Percentiles rank a stretch among this genome's conserved stretches.
phyloP scores from a whole-genome alignment of 129 eudicot species.

The Helichrysum umbraculigerum region DNA sequence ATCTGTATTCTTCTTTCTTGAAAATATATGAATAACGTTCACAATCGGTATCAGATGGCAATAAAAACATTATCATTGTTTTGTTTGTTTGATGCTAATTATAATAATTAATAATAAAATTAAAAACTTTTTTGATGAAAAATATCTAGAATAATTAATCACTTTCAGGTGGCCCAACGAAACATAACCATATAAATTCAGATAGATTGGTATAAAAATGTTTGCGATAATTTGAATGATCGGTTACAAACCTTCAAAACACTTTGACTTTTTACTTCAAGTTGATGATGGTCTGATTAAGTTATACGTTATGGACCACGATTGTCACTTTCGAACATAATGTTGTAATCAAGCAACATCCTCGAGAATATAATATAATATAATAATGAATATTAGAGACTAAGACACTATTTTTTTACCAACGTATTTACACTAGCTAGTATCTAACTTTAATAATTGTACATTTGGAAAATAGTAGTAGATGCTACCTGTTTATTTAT shows the following conservation, averaged over 20 bases:
- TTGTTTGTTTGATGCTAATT: too few species aligned
- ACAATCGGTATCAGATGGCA: too few species aligned
- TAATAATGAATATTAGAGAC: neutral
- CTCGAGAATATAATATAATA: too few species aligned
- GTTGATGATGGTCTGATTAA: neutral
- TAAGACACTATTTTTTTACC: neutral
- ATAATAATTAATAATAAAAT: too few species aligned
- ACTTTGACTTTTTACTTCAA: neutral
- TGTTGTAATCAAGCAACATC: neutral
- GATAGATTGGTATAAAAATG: neutral
- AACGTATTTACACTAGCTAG: neutral
- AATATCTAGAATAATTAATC: too few species aligned
- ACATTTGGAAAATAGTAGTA: too few species aligned
- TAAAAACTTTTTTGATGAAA: too few species aligned
- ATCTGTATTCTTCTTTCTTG: too few species aligned
- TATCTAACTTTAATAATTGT: neutral
- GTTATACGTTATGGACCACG: slow-evolving; percentile 11
- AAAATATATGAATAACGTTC: too few species aligned
- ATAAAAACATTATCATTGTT: too few species aligned
- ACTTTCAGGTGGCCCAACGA: neutral
- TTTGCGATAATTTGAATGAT: neutral
- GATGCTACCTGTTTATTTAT: neutral
- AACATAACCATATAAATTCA: neutral
- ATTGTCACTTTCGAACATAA: slow-evolving; percentile 18
- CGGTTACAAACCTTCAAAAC: neutral